Evolutionary conservation across 139 green algal genomes (phyloP).

Genomic region (Nannochloris sp.): DNA sequence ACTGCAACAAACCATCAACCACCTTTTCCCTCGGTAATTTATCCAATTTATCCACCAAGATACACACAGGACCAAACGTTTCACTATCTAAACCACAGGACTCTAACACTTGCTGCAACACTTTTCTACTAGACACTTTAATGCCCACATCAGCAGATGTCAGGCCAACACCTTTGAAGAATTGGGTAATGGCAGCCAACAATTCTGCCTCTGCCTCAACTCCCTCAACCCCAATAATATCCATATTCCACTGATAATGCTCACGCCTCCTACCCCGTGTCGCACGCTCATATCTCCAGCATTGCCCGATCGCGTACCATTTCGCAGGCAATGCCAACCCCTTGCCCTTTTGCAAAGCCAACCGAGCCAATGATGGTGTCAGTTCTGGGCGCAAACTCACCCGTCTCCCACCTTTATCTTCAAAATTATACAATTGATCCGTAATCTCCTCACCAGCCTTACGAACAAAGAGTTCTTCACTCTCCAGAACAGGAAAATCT

Average conservation of each 20-base stretch:
- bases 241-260: constrained; percentile 99
- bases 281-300: constrained; percentile 94
- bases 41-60: constrained; percentile 94
- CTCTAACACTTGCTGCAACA: constrained; percentile 59
- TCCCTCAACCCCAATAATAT: constrained; percentile 79
- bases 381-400: constrained; percentile 92
- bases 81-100: constrained; percentile 52
- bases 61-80: constrained; percentile 66
- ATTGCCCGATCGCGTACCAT: constrained; percentile 91
- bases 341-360: constrained; percentile 62
- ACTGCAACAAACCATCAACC: constrained; percentile 50
- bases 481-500: constrained; percentile 92
- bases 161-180: constrained; percentile 80
- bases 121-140: constrained; percentile 84
- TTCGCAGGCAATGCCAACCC: constrained; percentile 77
- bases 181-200: constrained; percentile 75
- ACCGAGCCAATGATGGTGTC: constrained; percentile 81
- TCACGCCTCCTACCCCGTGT: constrained; percentile 84
- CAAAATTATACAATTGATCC: constrained; percentile 96
- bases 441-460: constrained; percentile 99
- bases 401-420: constrained; percentile 85
- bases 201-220: constrained; percentile 91
- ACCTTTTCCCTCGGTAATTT: constrained; percentile 64
- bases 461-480: constrained; percentile 89
- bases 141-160: constrained; percentile 73